Base-by-base conservation (phyloP, 1,284 basidiomycete genomes). In the Tylopilus sp. region DNA sequence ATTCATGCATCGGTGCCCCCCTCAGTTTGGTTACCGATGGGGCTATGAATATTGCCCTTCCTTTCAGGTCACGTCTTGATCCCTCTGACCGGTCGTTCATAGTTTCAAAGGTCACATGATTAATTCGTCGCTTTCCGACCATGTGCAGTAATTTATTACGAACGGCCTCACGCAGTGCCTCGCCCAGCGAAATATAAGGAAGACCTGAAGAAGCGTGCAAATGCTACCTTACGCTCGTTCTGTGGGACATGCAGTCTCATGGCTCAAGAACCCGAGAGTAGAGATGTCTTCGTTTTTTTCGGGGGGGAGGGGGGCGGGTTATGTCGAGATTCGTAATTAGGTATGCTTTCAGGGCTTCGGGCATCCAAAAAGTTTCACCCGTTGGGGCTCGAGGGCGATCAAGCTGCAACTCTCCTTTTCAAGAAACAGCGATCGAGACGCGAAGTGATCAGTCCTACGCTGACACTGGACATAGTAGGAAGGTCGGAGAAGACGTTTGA, bases 151-250 rank as follows among this genome's bases (percentile, higher is more conserved):
- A 21, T 55, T 56, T 16, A 52, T 65, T 45, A 60, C 58, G 7
- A 57, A 58, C 25, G 64, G 67, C 31, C 61, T 4, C 4, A 30
- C 46, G 44, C 63, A 19, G 55, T 59, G 4, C 64, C 67, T 1
- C 52, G 52, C n/a, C 56, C 55, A 13, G 43, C 55, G 12, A 59
- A 61, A 19, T 63, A 53, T 30, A 57, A 59, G 34, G 58, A 60
- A 13, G 45, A 52, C 26, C 23, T 69, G 40, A 53, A 58, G 34
- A 55, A 58, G 41, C 48, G 54, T 18, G 55, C 30, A 48, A 61
- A 21, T 52, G 68, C 34, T 60, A 59, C 45, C 59, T 60, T 33
- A 59, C 63, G 10, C 56, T 71, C 23, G 51, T 58, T 12, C 52
- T 54, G 15, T 50, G 59, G 25, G 55, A 57, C 11, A 18, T 54